phyloP scores from a whole-genome alignment of 1,284 basidiomycete species.

The Ganoderma sinense region DNA sequence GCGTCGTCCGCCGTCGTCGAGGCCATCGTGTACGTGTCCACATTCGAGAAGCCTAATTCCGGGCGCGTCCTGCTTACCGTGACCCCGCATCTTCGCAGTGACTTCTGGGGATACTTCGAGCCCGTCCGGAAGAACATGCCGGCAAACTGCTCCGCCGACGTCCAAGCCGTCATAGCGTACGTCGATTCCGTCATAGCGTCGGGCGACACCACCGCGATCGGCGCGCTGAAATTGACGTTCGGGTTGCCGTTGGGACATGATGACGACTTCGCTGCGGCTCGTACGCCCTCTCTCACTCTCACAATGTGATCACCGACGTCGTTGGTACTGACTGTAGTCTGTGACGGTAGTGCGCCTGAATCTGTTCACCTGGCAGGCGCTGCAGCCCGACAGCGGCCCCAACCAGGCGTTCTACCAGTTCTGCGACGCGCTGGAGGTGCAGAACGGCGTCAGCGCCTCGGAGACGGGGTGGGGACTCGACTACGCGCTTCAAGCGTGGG shows the following conservation, averaged over 20 bases:
- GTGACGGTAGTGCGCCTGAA: constrained; percentile 55
- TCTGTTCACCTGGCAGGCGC: constrained; percentile 59
- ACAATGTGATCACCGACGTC: too few species aligned
- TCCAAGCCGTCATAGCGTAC: constrained; percentile 65
- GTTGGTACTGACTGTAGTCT: too few species aligned
- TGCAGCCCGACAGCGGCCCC: constrained; percentile 53
- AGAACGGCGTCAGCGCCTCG: constrained; percentile 61
- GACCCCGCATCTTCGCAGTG: constrained; percentile 40
- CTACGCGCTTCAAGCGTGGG: constrained; percentile 68
- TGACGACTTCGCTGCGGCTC: constrained; percentile 71
- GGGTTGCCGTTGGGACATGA: constrained; percentile 64
- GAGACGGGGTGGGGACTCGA: constrained; percentile 67
- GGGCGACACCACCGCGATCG: constrained; percentile 51
- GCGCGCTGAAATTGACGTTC: constrained; percentile 60
- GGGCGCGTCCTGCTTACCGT: neutral
- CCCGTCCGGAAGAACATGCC: constrained; percentile 74
- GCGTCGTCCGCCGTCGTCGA: constrained; percentile 77
- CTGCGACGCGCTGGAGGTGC: constrained; percentile 78
- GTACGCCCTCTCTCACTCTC: too few species aligned
- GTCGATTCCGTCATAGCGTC: constrained; percentile 62
- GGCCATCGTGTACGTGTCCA: constrained; percentile 60
- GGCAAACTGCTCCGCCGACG: constrained; percentile 73
- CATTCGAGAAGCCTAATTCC: too few species aligned
- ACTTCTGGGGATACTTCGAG: constrained; percentile 77
- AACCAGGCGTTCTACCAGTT: constrained; percentile 61